phyloP scores from a whole-genome alignment of 257 asterid species.

The Coffea canephora region DNA sequence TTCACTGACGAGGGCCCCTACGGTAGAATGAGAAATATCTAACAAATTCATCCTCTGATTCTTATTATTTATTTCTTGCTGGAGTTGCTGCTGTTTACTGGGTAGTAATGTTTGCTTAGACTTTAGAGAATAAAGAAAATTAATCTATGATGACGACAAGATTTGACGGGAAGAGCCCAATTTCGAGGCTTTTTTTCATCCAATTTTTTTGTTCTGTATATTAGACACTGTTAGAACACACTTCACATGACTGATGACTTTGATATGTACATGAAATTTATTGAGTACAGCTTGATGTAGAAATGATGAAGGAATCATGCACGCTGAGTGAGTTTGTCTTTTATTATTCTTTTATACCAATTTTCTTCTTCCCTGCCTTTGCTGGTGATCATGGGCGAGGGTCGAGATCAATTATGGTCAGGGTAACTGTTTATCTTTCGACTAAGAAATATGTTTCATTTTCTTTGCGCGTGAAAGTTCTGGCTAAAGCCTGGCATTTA shows the following conservation, averaged over 20 bases:
- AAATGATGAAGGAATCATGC: background rate
- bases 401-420: too few species aligned
- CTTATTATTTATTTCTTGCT: background rate
- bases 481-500: too few species aligned
- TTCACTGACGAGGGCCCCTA: slow-evolving; percentile 3
- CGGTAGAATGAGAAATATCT: background rate
- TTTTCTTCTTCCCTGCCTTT: background rate
- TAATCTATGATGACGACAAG: too few species aligned
- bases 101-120: background rate
- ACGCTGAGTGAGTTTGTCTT: background rate
- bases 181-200: background rate
- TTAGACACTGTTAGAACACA: background rate
- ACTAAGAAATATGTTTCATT: too few species aligned
- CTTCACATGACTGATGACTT: background rate
- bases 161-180: background rate
- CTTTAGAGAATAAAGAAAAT: background rate
- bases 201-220: background rate
- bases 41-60: slow-evolving; percentile 2
- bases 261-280: background rate
- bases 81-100: background rate
- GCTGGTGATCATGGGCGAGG: background rate
- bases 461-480: too few species aligned
- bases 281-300: background rate
- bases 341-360: background rate
- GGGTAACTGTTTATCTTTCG: too few species aligned